Conservation (phyloP, 495 filamentous ascomycete species). For the Xylaria sp. region DNA sequence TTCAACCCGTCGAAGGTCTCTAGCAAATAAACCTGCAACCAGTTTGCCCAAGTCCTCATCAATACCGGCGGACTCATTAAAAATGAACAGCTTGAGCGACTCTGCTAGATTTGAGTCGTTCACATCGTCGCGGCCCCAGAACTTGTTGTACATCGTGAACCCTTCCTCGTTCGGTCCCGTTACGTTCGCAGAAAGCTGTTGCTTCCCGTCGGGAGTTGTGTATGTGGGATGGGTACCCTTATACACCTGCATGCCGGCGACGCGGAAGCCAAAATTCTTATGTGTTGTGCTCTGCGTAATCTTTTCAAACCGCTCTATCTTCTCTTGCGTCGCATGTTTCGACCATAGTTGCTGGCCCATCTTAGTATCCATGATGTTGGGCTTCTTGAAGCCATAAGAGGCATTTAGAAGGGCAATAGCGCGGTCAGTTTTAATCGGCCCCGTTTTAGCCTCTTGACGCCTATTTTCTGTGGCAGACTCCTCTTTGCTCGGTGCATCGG, state of each 20-base stretch:
- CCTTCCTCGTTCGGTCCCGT: conserved; percentile 52
- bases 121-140: conserved; percentile 78
- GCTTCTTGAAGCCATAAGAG: conserved; percentile 77
- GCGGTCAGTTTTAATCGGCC: conserved; percentile 71
- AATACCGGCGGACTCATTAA: conserved; percentile 65
- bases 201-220: neutral
- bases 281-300: conserved; percentile 82
- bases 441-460: conserved; percentile 50
- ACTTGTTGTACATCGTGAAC: conserved; percentile 83
- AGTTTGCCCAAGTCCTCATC: conserved; percentile 59
- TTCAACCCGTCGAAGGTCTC: conserved; percentile 70
- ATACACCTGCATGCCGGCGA: conserved; percentile 95
- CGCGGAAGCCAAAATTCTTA: conserved; percentile 79
- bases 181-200: conserved; percentile 47
- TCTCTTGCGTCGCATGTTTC: conserved; percentile 76
- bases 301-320: conserved; percentile 79
- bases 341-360: conserved; percentile 88
- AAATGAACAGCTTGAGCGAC: conserved; percentile 79
- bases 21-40: conserved; percentile 67
- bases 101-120: conserved; percentile 72
- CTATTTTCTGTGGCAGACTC: conserved; percentile 34
- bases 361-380: conserved; percentile 96
- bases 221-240: conserved; percentile 55
- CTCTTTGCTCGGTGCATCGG: conserved; percentile 30
- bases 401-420: conserved; percentile 90